Evolutionary conservation across 1,139 yeast species (phyloP).

Genomic region (Yamadazyma trypodendri): DNA sequence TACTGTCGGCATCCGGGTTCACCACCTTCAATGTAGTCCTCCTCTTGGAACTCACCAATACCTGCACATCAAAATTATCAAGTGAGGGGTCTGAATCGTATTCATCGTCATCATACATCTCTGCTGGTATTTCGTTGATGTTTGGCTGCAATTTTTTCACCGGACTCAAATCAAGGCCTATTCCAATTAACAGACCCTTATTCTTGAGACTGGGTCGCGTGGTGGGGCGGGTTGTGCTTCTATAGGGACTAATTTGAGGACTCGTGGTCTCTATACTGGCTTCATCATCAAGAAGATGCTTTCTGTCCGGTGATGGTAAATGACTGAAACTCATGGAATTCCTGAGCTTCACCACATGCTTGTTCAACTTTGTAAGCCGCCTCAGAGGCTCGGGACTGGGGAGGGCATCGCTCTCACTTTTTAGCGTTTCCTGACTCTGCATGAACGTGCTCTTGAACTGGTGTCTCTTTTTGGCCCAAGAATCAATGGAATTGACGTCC

Average conservation of each 20-base stretch:
- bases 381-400: constrained; percentile 17
- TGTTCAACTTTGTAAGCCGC: constrained; percentile 19
- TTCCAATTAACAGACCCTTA: constrained; percentile 1
- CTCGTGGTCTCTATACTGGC: constrained; percentile 12
- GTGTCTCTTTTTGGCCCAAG: constrained; percentile 54
- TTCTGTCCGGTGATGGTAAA: constrained; percentile 15
- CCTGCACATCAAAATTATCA: constrained; percentile 64
- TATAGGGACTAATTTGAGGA: constrained; percentile 2
- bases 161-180: constrained; percentile 2
- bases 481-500: constrained; percentile 39
- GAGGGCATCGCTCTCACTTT: constrained; percentile 11
- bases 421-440: constrained; percentile 17
- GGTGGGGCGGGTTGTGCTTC: not conserved
- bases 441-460: constrained; percentile 38
- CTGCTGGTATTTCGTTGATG: constrained; percentile 4
- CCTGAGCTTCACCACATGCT: constrained; percentile 23
- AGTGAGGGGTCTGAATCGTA: constrained; percentile 11
- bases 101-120: constrained; percentile 9
- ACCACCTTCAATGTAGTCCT: constrained; percentile 60
- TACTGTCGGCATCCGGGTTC: constrained; percentile 52
- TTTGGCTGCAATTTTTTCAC: not conserved
- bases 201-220: not conserved
- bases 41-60: constrained; percentile 69
- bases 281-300: constrained; percentile 15
- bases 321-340: constrained; percentile 22